Evolutionary conservation across 2,329 filamentous ascomycete genomes (phyloP), one percentile per base, ranked within the genome.

Genomic region (Clonostachys byssicola): DNA sequence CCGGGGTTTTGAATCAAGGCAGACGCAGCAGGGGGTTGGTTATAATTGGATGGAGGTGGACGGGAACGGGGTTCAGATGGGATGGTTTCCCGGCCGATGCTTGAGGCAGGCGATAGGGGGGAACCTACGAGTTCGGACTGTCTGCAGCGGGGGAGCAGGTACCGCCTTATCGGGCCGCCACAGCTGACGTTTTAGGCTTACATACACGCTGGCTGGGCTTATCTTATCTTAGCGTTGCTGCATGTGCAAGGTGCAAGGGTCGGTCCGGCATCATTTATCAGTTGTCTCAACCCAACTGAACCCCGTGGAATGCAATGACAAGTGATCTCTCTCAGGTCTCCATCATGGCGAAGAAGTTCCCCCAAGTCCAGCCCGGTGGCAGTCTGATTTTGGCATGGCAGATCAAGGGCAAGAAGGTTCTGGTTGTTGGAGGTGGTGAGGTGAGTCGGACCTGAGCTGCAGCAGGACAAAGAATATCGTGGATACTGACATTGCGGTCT

Each of bases 321-420:
- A 8, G 23, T 30, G 23, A 30, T 30, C 23, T 9, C 23, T 30
- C 23, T 30, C 23, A 30, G 23, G 23, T 10, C 41, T 30, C 23
- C 8, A 30, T 30, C 51, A 65, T 69, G 63, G 59, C 62, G 38
- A 66, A 65, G 44, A 64, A 78, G 44, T 96, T 88, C 61, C 90
- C 92, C 48, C 76, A 86, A 53, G 81, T 97, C 30, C 85, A 96
- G 68, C 89, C 90, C 48, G 92, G 92, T 45, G 94, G 92, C 49
- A 97, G 92, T 51, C 73, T 99, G 54, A 94, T 99, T 53, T 74
- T 99, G 45, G 94, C 94, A 62, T 99, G 92, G 92, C 94, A 97
- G 72, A 85, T 96, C 59, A 87, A 84, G 62, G 85, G 86, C 66
- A 96, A 95, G 69, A 83, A 84, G 54, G 86, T 97, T 14, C 73